A percentile compares a stretch with the other conserved stretches of the same genome.
These are phyloP conservation scores for Phytophthora litchii DNA, from an alignment of 352 stramenopile species.

Conservation along the genomic window DNA sequence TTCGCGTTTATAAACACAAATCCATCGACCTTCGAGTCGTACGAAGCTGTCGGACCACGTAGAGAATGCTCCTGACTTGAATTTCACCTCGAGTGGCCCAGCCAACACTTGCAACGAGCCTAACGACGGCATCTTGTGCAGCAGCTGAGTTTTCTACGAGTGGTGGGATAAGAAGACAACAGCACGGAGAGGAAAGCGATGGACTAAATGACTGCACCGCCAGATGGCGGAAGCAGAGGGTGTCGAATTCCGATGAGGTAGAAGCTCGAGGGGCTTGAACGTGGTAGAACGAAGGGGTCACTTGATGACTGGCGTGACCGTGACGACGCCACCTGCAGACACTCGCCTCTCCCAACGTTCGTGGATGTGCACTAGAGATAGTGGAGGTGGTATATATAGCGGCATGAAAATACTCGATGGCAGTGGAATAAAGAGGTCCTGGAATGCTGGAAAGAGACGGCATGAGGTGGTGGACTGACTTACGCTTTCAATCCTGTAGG, in stretches of 20 bases:
- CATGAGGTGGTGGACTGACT: conserved; percentile 10
- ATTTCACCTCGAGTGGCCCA: conserved; percentile 70
- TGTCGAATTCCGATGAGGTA: conserved; percentile 6
- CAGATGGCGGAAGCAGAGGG: conserved; percentile 33
- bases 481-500: neutral
- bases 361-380: conserved; percentile 3
- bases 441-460: conserved; percentile 19
- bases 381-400: conserved; percentile 11
- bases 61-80: conserved; percentile 68
- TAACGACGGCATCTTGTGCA: conserved; percentile 27
- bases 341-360: conserved; percentile 21
- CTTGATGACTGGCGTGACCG: conserved; percentile 19
- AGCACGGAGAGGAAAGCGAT: conserved; percentile 12
- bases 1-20: conserved; percentile 76
- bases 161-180: conserved; percentile 21
- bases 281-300: conserved; percentile 7
- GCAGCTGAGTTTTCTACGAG: conserved; percentile 16
- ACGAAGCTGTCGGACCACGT: conserved; percentile 74
- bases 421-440: conserved; percentile 2
- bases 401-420: conserved; percentile 5
- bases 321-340: conserved; percentile 9
- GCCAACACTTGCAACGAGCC: conserved; percentile 56
- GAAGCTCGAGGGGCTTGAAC: neutral
- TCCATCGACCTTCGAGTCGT: conserved; percentile 68
- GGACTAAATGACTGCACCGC: conserved; percentile 19